Evolutionary conservation across 163 green algal species (phyloP).

Genomic region (Botryococcus braunii): DNA sequence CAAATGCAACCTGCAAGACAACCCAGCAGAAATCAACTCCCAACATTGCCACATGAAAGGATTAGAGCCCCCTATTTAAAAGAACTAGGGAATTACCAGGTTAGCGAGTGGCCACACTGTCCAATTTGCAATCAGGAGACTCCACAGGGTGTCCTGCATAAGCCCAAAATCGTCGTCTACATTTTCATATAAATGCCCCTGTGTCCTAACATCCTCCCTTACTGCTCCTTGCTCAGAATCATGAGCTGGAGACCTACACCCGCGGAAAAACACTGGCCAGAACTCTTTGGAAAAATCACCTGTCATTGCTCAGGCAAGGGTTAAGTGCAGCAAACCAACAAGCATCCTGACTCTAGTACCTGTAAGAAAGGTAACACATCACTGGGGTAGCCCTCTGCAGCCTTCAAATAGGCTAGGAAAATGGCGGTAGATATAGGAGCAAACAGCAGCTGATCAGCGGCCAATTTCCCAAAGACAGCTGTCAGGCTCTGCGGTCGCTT

Average conservation of each 20-base stretch:
- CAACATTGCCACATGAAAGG: too few relatives aligned
- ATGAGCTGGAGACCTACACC: not conserved
- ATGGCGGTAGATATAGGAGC: not conserved
- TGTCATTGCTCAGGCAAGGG: not conserved
- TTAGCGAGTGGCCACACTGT: slow-evolving; percentile 5
- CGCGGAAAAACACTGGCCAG: not conserved
- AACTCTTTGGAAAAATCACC: not conserved
- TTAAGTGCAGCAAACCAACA: not conserved
- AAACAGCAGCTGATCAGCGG: slow-evolving; percentile 6
- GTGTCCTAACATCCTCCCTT: not conserved
- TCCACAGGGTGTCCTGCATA: slow-evolving; percentile 7
- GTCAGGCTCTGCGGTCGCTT: not conserved
- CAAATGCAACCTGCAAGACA: slow-evolving; percentile 8
- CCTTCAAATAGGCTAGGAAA: not conserved
- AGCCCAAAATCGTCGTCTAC: not conserved
- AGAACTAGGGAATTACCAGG: too few relatives aligned
- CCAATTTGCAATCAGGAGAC: slow-evolving; percentile 1
- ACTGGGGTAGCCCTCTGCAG: not conserved
- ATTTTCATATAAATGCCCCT: not conserved
- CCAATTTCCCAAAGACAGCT: slow-evolving; percentile 1
- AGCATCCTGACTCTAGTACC: not conserved
- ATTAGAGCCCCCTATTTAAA: too few relatives aligned
- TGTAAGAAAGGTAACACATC: not conserved
- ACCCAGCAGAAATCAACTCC: too few relatives aligned
- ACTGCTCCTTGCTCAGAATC: not conserved